Evolutionary conservation across 345 rosid species (phyloP), one percentile per base, ranked within the genome.

Genomic region (Eucalyptus guilfoylei): DNA sequence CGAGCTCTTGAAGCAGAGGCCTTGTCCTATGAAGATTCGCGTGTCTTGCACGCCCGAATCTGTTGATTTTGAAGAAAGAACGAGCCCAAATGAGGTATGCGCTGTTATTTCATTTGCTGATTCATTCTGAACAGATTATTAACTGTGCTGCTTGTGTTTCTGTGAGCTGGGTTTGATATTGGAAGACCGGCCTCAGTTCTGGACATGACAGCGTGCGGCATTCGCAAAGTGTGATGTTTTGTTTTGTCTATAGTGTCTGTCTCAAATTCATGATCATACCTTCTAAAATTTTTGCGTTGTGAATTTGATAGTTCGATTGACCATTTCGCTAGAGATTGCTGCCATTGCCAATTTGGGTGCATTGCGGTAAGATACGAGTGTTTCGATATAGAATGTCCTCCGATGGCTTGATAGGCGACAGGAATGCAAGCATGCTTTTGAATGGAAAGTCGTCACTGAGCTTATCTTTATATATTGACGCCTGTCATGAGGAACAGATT

Each of bases 61-160:
- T 37, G 89, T 90, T 81, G 97, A 92, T 48, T 92, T 91, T 45
- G 93, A 93, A 49, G 97, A 93, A 91, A 95, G 99, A 94, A 93
- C 93, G 85, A 96, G 99, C 92, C 98, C 99, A 13, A 40, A 54
- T 88, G 98, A 95, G 99, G 99, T 96, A 90, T 50, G 92, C 30
- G 9, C 28, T 76, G 83, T 76, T 17, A 37, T 37, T 37, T 76
- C 45, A 0, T 28, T 28, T 28, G 16, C 0, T 11, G 15, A 76
- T 76, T 37, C 47, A 37, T 37, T 11, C 83, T 21, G 28, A 76
- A 21, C 15, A 76, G 83, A 1, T 76, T 34, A 21, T 76, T 23
- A 21, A 76, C 83, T 76, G 28, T 40, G 83, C 83, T 0, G 83
- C 47, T 37, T 76, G 45, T 37, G 83, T 76, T 76, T 76, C 45